Evolutionary conservation across 2,329 filamentous ascomycete genomes (phyloP), one percentile per base, ranked within the genome.

Genomic region (Acrodontium crateriforme): DNA sequence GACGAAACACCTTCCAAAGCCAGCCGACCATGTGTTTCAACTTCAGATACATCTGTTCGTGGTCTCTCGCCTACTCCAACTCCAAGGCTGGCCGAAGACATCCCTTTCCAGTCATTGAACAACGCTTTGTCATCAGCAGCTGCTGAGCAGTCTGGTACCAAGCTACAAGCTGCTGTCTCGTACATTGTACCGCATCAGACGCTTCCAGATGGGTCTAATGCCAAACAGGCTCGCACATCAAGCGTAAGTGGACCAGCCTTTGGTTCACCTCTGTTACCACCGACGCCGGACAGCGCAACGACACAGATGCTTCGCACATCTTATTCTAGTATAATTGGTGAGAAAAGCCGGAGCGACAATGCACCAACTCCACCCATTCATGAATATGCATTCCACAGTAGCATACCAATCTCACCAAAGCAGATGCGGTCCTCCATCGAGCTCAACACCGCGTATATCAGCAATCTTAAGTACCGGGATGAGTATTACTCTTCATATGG

Each of bases 201-300:
- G 9, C 16, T 24, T 16, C 10, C 12, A 6, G 20, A 31, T 12
- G 36, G 30, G 28, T 31, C 31, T 5, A 25, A 25, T 3, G 25
- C 28, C n/a, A 21, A 25, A 9, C 38, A 34, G 12, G 22, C 24
- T 8, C 29, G 32, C 12, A 36, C 36, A 12, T 16, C 14, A 4
- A 42, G 36, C 31, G 34, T 37, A n/a, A 36, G 30, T 11, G 41
- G 38, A 9, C 37, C 44, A 3, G 30, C 39, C 3, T 47, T 46
- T 16, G 44, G 40, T 11, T 39, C 42, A 17, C 41, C 38, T 18
- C 31, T 50, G 7, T 32, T 52, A 10, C 49, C 49, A 14, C 50
- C 50, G 7, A 53, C 47, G 4, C 47, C 50, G 5, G 46, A 48
- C 15, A 53, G 46, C 26, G 47, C 36, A 6, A 49, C 41, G 29